Evolutionary conservation across 1,284 basidiomycete genomes (phyloP).

Genomic region (Fistulinella cinereoalba): DNA sequence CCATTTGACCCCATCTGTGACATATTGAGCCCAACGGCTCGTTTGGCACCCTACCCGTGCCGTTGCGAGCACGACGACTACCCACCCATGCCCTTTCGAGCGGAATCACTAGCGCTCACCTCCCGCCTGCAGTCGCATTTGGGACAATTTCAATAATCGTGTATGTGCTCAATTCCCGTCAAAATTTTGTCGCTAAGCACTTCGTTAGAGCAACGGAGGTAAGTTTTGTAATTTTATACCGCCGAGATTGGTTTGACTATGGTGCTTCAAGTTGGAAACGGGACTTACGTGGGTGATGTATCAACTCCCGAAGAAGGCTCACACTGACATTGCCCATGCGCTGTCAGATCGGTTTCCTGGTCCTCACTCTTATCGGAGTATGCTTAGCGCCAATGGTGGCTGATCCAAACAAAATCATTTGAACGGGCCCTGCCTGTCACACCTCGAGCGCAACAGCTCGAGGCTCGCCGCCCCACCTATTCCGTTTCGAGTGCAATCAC

Average conservation of each 20-base stretch:
- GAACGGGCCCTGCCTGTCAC: no score
- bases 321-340: not conserved
- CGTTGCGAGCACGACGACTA: no score
- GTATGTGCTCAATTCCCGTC: constrained; percentile 28
- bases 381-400: constrained; percentile 65
- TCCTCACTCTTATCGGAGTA: constrained; percentile 66
- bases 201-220: constrained; percentile 24
- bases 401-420: constrained; percentile 63
- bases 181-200: not conserved
- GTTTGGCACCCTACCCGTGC: no score
- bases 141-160: constrained; percentile 51
- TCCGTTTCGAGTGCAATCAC: no score
- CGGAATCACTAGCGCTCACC: no score
- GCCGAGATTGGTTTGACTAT: constrained; percentile 5
- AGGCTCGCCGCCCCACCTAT: no score
- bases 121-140: constrained; percentile 62
- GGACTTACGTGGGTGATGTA: constrained; percentile 53
- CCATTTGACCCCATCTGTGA: no score
- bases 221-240: constrained; percentile 4
- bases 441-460: no score
- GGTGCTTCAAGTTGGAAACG: constrained; percentile 45
- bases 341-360: constrained; percentile 65
- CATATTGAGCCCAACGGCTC: no score
- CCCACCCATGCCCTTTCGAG: no score
- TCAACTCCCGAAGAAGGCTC: not conserved